Base-by-base conservation (phyloP, 371 early-diverging fungal species). In the Batrachochytrium dendrobatidis region DNA sequence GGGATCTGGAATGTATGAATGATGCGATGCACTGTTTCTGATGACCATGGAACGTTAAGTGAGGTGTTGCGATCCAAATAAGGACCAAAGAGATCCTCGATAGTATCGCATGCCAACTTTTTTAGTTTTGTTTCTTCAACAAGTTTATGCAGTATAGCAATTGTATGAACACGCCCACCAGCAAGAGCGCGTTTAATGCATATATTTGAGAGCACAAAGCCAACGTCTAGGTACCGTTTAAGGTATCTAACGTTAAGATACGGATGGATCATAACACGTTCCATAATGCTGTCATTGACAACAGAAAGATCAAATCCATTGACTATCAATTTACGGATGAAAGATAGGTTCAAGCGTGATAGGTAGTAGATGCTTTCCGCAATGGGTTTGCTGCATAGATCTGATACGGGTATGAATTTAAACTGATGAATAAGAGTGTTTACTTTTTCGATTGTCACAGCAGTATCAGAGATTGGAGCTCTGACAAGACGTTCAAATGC, bases 51-150 rank as follows among this genome's bases (percentile, higher is more conserved):
- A 3, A 53, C 53, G 46, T 56, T 35, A 22, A 55, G 53, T 5
- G 35, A 59, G 10, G n/a, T n/a, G 4, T 44, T 18, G n/a, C n/a
- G 43, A 22, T 56, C 44, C 17, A 56, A 25, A 28, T 57, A 56
- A 0, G 75, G 75, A 6, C 75, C 75, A 60, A 75, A 67, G 57
- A 75, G 65, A 46, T 75, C 75, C 32, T 58, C 26, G 8, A 75
- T 54, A 2, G 75, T 66, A n/a, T 70, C 68, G 22, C 66, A 52
- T 2, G 72, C 75, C 22, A 67, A 50, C 5, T 39, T 17, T 24
- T 63, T 54, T 35, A 75, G 55, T 35, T 26, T 6, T 7, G 31
- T 30, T 10, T 46, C 22, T 4, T 55, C 6, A 20, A 70, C 55
- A 10, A 59, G 53, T 8, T 28, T 46, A 3, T 52, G 25, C 20